Conservation (phyloP, 2,329 filamentous ascomycete species). For the Shiraia bambusicola region DNA sequence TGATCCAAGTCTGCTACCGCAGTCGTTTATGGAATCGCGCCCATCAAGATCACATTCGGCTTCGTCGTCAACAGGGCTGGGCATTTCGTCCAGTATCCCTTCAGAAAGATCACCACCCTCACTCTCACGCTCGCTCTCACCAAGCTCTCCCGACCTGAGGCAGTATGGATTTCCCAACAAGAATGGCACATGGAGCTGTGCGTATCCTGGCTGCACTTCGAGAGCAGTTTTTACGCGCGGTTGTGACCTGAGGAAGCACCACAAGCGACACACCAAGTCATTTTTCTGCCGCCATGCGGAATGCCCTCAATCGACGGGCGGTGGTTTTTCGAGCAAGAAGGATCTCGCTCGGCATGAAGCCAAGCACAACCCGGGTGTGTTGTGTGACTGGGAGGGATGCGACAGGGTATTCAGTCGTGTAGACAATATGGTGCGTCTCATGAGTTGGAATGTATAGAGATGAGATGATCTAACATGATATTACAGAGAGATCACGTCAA, state of each 20-base stretch:
- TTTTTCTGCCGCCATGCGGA: constrained; percentile 62
- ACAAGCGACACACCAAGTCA: constrained; percentile 62
- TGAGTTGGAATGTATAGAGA: background rate
- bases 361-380: constrained; percentile 62
- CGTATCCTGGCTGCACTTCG: constrained; percentile 61
- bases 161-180: constrained; percentile 48
- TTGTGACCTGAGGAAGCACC: constrained; percentile 64
- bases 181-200: constrained; percentile 59
- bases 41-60: constrained; percentile 40
- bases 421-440: constrained; percentile 59
- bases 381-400: constrained; percentile 61
- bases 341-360: constrained; percentile 63
- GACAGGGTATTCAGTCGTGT: constrained; percentile 61
- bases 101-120: constrained; percentile 35
- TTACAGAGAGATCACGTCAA: constrained; percentile 45
- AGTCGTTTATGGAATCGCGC: constrained; percentile 23
- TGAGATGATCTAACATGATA: constrained; percentile 17
- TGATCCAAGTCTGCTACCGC: constrained; percentile 27
- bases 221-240: constrained; percentile 59
- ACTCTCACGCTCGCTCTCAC: constrained; percentile 43
- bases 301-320: constrained; percentile 58
- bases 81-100: constrained; percentile 26
- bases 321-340: constrained; percentile 64
- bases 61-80: constrained; percentile 32
- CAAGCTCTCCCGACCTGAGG: constrained; percentile 43